Percentiles rank a stretch among this genome's conserved stretches.
These are phyloP conservation scores for Fraxinus albicans DNA, from an alignment of 305 asterid genomes.

Conservation along the genomic window DNA sequence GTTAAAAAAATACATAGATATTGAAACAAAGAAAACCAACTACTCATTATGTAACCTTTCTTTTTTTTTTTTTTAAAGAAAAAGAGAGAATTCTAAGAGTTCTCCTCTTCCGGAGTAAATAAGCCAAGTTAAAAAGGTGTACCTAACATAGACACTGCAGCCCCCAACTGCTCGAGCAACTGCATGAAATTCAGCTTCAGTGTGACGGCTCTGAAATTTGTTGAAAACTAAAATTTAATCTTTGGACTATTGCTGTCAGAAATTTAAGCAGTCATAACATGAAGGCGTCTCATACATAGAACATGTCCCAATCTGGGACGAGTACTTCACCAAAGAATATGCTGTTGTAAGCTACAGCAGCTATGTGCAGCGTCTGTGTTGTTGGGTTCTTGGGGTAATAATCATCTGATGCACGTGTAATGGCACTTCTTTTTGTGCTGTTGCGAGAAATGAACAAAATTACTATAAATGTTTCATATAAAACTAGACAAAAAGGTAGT, in stretches of 20 bases:
- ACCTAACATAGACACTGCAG: constrained; percentile 62
- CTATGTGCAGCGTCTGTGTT: constrained; percentile 56
- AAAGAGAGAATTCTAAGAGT: neutral
- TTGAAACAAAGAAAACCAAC: neutral
- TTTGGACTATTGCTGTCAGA: neutral
- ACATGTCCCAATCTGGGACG: constrained; percentile 76
- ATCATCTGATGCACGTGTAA: constrained; percentile 61
- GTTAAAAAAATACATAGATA: neutral
- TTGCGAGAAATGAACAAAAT: constrained; percentile 5
- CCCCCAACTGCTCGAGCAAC: constrained; percentile 67
- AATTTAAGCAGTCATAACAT: neutral
- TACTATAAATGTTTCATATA: neutral
- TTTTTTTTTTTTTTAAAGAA: too few species aligned
- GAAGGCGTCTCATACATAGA: constrained; percentile 39
- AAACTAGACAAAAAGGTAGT: neutral
- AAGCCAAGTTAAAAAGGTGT: neutral
- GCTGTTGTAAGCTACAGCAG: constrained; percentile 63
- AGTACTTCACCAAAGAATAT: constrained; percentile 58
- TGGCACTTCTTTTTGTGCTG: constrained; percentile 49
- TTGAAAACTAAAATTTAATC: constrained; percentile 2
- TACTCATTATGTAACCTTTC: neutral
- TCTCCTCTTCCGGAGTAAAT: neutral
- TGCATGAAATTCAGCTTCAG: constrained; percentile 57
- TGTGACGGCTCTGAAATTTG: constrained; percentile 50
- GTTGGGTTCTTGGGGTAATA: constrained; percentile 51